Base-by-base conservation (phyloP, 2,329 filamentous ascomycete genomes). In the Chaetothyriales sp. region DNA sequence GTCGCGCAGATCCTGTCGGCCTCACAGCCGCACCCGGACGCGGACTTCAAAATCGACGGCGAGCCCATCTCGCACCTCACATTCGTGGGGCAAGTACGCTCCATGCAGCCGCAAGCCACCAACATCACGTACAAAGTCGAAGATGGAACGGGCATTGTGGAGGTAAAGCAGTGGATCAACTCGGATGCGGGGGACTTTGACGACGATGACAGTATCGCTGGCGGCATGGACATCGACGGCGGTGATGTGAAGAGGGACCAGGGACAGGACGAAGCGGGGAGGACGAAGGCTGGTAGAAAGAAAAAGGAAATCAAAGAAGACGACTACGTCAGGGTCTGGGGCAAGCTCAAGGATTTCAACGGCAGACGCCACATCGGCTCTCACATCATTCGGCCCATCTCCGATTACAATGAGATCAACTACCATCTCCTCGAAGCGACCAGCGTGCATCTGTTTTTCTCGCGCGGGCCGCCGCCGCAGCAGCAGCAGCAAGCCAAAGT, bases 101-200 rank as follows among this genome's bases (percentile, higher is more conserved):
- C 82, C 69, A 82, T 95, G 69, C 85, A 81, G 65, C 77, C 79
- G n/a, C 88, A 94, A 71, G 79, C 84, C 43, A 95, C 90, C 60
- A 94, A 95, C 71, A 82, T 89, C 60, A 95, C 87, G 46, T 94
- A 94, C 77, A 86, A 83, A 63, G 74, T 98, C 62, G 92, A 98
- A 70, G 92, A 98, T 69, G 92, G 92, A 66, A 98, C 94, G 1
- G 89, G 88, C 54, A 77, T 82, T 56, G 83, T 95, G 62, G 94
- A 98, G 69, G 89, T 88, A 60, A 94, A 92, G 73, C 82, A 85
- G 67, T 94, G 86, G 85, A 76, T 86, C 52, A 84, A 90, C 69
- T 70, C 76, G 59, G 78, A 81, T 63, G 64, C 69, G 55, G 59
- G 68, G 63, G 69, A 55, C 29, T 60, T 81, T 64, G 77, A 76